Evolutionary conservation across 179 eudicot species (phyloP).

Genomic region (Gypsophila paniculata): DNA sequence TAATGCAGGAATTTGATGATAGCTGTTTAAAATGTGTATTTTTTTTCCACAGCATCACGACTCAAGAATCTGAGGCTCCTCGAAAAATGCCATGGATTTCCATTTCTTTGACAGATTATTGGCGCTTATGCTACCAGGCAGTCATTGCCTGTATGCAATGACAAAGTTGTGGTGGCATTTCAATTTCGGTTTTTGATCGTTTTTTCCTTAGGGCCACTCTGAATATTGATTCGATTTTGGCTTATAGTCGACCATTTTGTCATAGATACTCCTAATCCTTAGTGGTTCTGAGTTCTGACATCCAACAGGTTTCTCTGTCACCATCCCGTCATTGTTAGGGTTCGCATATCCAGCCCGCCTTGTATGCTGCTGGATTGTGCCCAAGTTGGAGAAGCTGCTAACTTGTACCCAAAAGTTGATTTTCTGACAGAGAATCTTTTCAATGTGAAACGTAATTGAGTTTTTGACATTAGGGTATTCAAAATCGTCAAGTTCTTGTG

Average conservation of each 20-base stretch:
- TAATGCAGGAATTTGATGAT: not conserved
- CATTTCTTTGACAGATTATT: constrained; percentile 65
- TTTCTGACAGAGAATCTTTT: not conserved
- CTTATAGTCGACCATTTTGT: not conserved
- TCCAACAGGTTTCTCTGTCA: not conserved
- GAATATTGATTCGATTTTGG: not conserved
- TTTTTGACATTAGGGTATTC: constrained; percentile 3
- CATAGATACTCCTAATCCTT: not conserved
- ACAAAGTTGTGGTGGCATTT: not conserved
- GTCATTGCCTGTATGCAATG: constrained; percentile 31
- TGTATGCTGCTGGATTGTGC: not conserved
- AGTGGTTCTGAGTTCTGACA: not conserved
- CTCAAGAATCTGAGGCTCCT: constrained; percentile 40
- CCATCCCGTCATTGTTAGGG: not conserved
- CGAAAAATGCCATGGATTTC: constrained; percentile 65
- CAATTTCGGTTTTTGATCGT: not conserved
- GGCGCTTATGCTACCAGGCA: constrained; percentile 62
- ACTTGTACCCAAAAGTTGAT: not conserved
- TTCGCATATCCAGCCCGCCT: not conserved
- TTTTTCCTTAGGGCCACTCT: not conserved
- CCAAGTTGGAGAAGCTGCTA: not conserved
- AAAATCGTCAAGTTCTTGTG: not conserved
- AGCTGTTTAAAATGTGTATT: not conserved
- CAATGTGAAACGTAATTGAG: not conserved
- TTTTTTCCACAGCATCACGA: constrained; percentile 39